phyloP scores from a whole-genome alignment of 805 yeast genomes.

The Hanseniaspora nectarophila region DNA sequence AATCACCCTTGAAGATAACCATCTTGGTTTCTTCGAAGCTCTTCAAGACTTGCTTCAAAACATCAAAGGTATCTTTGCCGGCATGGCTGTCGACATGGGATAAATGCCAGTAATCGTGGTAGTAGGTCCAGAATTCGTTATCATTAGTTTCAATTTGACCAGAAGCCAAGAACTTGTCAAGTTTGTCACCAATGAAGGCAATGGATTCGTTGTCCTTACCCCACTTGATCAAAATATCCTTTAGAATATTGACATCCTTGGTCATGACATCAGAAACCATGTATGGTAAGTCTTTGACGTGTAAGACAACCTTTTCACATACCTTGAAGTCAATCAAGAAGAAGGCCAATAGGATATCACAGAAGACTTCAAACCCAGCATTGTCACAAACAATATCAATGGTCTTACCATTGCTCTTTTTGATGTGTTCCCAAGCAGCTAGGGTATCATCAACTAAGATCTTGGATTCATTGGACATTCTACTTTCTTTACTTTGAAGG shows the following conservation, averaged over 20 bases:
- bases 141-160: constrained; percentile 44
- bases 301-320: constrained; percentile 54
- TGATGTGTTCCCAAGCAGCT: constrained; percentile 47
- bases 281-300: constrained; percentile 89
- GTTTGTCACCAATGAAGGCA: constrained; percentile 36
- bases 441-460: constrained; percentile 66
- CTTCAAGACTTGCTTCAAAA: constrained; percentile 31
- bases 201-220: constrained; percentile 29
- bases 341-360: constrained; percentile 59
- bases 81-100: constrained; percentile 38
- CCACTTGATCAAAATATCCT: constrained; percentile 4
- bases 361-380: constrained; percentile 87
- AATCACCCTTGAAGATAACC: constrained; percentile 84
- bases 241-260: constrained; percentile 46
- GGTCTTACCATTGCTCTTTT: constrained; percentile 24
- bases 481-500: constrained; percentile 78
- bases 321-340: constrained; percentile 62
- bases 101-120: constrained; percentile 62
- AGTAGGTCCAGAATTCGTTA: constrained; percentile 79
- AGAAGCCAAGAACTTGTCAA: constrained; percentile 33
- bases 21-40: constrained; percentile 33
- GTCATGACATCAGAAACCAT: constrained; percentile 93
- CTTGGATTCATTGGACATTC: constrained; percentile 69
- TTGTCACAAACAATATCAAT: constrained; percentile 83
- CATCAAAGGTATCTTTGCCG: constrained; percentile 50